phyloP scores from a whole-genome alignment of 73 alveolate species.

The Paramecium tetraurelia region DNA sequence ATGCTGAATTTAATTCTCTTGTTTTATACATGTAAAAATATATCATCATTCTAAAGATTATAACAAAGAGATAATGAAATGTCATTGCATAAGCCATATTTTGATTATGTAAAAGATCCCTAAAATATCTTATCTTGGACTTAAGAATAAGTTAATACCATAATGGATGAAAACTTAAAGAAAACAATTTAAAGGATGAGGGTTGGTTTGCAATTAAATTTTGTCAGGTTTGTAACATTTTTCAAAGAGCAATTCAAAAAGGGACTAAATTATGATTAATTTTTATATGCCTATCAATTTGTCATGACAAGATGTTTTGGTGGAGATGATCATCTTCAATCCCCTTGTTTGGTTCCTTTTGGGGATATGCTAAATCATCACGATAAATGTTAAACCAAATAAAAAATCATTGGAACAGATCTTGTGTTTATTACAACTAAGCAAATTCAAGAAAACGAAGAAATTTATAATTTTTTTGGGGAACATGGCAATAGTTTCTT shows the following conservation, averaged over 20 bases:
- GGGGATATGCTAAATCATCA: constrained; percentile 33
- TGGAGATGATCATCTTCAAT: not conserved
- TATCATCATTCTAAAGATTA: not conserved
- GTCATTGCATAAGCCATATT: not conserved
- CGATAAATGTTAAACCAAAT: not conserved
- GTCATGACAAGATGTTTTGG: constrained; percentile 49
- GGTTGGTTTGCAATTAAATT: not conserved
- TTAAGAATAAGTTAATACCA: not conserved
- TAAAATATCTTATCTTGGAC: not conserved
- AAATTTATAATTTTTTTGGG: constrained; percentile 23
- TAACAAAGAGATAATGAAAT: not conserved
- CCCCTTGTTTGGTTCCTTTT: not conserved
- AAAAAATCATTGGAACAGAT: not conserved
- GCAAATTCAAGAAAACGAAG: not conserved
- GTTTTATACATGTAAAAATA: not conserved
- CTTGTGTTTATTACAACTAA: not conserved
- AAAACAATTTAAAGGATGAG: not conserved
- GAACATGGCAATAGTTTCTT: not conserved
- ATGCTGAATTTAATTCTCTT: not conserved
- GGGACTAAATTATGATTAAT: not conserved
- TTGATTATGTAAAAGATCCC: constrained; percentile 27
- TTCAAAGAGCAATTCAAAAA: not conserved
- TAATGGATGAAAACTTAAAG: not conserved
- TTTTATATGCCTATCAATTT: constrained; percentile 30
- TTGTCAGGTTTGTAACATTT: not conserved